These are phyloP conservation scores for Mycosphaerelloides madeirae DNA, from an alignment of 2,329 filamentous ascomycete species.

Conservation along the genomic window DNA sequence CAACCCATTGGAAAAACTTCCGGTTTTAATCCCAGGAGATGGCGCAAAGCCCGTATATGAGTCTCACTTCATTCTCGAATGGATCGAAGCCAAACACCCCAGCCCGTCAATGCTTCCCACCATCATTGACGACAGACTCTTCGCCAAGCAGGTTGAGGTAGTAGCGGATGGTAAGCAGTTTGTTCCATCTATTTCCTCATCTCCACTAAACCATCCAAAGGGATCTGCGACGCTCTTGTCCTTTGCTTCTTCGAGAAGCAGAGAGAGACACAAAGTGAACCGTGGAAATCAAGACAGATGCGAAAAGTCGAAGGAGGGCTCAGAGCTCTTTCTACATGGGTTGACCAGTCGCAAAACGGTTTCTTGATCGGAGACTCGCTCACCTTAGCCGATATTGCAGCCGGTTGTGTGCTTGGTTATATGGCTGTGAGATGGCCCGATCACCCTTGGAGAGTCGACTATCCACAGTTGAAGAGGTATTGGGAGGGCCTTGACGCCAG, in stretches of 20 bases:
- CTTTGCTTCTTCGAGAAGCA: constrained; percentile 35
- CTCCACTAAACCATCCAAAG: constrained; percentile 1
- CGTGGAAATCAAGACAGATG: constrained; percentile 35
- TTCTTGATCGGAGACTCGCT: constrained; percentile 32
- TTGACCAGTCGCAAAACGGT: constrained; percentile 20
- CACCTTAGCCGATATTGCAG: constrained; percentile 35
- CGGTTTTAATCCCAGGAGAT: constrained; percentile 34
- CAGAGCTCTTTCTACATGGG: constrained; percentile 30
- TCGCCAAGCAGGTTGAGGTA: constrained; percentile 34
- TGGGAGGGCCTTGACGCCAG: constrained; percentile 43
- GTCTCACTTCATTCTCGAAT: constrained; percentile 37
- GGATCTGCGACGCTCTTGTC: constrained; percentile 36
- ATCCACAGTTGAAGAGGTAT: constrained; percentile 40
- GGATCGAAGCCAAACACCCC: constrained; percentile 33
- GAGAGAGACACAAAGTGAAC: constrained; percentile 26
- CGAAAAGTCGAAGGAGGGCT: constrained; percentile 34
- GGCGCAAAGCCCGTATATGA: constrained; percentile 33
- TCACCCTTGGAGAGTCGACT: constrained; percentile 31
- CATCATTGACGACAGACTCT: constrained; percentile 26
- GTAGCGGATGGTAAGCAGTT: constrained; percentile 29
- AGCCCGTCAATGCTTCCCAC: constrained; percentile 26
- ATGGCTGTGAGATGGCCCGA: constrained; percentile 32
- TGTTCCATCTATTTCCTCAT: background rate
- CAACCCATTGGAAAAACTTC: constrained; percentile 40
- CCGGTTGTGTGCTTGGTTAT: constrained; percentile 32